phyloP scores from a whole-genome alignment of 345 rosid genomes.

The Rhizophora mangle region DNA sequence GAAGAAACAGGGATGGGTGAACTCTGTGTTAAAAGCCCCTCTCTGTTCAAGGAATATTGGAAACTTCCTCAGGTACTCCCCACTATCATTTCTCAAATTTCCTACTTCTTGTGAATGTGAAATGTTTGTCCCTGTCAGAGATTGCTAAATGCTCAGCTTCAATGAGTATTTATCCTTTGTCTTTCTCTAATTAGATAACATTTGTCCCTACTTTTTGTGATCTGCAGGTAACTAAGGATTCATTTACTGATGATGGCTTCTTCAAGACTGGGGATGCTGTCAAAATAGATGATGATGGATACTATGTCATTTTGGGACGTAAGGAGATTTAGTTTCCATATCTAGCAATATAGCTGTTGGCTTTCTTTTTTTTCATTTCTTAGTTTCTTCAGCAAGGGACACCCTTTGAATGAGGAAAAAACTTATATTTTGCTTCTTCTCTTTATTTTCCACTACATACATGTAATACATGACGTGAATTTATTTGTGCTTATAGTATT shows the following conservation, averaged over 20 bases:
- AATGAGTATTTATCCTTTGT: neutral
- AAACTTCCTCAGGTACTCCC: conserved; percentile 75
- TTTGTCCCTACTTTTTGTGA: conserved; percentile 9
- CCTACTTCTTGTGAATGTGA: too few species aligned
- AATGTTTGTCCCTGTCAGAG: too few species aligned
- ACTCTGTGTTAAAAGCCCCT: conserved; percentile 87
- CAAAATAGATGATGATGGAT: conserved; percentile 81
- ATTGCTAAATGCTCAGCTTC: too few species aligned
- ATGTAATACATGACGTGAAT: too few species aligned
- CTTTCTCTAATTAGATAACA: neutral
- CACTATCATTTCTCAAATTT: neutral
- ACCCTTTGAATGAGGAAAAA: neutral
- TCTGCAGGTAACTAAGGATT: conserved; percentile 62
- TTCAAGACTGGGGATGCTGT: conserved; percentile 97
- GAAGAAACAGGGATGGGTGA: conserved; percentile 65
- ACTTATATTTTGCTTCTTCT: too few species aligned
- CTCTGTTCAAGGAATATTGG: conserved; percentile 94
- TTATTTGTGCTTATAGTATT: too few species aligned
- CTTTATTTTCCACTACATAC: too few species aligned
- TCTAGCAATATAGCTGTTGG: neutral
- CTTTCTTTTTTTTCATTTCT: neutral
- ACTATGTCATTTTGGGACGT: conserved; percentile 91
- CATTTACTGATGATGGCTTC: conserved; percentile 83
- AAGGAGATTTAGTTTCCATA: conserved; percentile 35
- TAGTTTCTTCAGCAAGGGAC: neutral